phyloP scores from a whole-genome alignment of 2,329 filamentous ascomycete species.

The Penicillium sp. region DNA sequence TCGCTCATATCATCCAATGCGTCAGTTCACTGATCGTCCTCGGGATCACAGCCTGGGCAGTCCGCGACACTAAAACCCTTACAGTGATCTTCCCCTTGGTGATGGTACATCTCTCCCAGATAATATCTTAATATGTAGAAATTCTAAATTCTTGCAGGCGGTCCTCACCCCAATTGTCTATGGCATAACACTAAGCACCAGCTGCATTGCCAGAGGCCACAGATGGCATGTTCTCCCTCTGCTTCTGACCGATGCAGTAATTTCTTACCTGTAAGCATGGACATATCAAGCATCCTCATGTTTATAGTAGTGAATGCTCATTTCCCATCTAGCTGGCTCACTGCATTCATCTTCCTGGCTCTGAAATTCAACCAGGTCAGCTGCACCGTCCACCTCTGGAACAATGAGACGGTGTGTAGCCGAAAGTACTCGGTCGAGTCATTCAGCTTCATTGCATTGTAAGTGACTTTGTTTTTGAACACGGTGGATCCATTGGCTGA shows the following conservation, averaged over 20 bases:
- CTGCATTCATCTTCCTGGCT: constrained; percentile 20
- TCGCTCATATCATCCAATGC: constrained; percentile 11
- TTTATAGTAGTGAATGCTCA: background rate
- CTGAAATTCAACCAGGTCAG: constrained; percentile 15
- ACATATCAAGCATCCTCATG: background rate
- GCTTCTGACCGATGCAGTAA: constrained; percentile 4
- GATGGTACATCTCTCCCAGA: constrained; percentile 7
- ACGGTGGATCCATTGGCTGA: background rate
- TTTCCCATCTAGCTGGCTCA: constrained; percentile 16
- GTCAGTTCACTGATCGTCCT: constrained; percentile 19
- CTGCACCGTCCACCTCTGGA: constrained; percentile 16
- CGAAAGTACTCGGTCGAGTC: constrained; percentile 19
- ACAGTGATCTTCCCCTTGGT: constrained; percentile 19
- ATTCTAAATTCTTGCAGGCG: constrained; percentile 1
- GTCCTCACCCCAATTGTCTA: constrained; percentile 9
- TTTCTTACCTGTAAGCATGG: constrained; percentile 18
- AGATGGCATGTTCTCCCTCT: constrained; percentile 14
- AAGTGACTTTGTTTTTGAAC: background rate
- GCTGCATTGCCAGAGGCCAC: constrained; percentile 5
- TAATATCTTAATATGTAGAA: background rate
- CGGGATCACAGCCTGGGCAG: constrained; percentile 23
- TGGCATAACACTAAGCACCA: constrained; percentile 3
- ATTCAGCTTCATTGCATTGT: constrained; percentile 23
- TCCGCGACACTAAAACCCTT: constrained; percentile 13
- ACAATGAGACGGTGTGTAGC: constrained; percentile 17